Percentiles rank a stretch among this genome's conserved stretches.
Conservation (phyloP, 2,329 filamentous ascomycete species). For the Trichoderma gracile region DNA sequence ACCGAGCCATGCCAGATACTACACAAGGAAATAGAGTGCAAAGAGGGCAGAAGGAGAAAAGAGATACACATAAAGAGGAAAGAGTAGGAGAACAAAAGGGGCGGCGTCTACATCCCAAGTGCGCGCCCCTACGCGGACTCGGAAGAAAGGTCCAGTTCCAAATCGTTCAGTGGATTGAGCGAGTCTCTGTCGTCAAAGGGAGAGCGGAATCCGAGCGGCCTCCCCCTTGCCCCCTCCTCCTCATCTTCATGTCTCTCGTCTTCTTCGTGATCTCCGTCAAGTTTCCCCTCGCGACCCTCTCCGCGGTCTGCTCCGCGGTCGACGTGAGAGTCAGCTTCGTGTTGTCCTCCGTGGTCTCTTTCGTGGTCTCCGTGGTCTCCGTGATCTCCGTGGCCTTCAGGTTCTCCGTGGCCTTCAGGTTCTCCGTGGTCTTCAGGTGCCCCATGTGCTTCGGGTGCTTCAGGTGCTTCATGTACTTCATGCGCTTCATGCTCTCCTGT, state of each 20-base stretch:
- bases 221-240: slow-evolving; percentile 21
- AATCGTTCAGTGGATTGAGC: slow-evolving; percentile 27
- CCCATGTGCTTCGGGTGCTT: too few species aligned
- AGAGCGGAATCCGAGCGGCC: slow-evolving; percentile 24
- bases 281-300: too few species aligned
- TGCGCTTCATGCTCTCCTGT: not conserved
- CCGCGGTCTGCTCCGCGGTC: too few species aligned
- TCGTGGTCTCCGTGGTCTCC: too few species aligned
- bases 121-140: slow-evolving; percentile 7
- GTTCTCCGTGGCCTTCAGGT: too few species aligned
- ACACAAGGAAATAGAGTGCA: not conserved
- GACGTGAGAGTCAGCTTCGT: too few species aligned
- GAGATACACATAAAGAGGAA: not conserved
- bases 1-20: slow-evolving; percentile 15
- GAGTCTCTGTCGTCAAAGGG: slow-evolving; percentile 30
- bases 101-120: not conserved
- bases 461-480: too few species aligned
- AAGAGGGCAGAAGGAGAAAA: not conserved
- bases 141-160: slow-evolving; percentile 14
- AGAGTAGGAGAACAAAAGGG: not conserved
- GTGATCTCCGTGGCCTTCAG: too few species aligned
- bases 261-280: not conserved
- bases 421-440: too few species aligned
- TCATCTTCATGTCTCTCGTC: not conserved
- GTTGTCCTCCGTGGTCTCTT: too few species aligned